Evolutionary conservation across 106 monocot genomes (phyloP), one percentile per base, ranked within the genome.

Genomic region (Platanthera guangdongensis): DNA sequence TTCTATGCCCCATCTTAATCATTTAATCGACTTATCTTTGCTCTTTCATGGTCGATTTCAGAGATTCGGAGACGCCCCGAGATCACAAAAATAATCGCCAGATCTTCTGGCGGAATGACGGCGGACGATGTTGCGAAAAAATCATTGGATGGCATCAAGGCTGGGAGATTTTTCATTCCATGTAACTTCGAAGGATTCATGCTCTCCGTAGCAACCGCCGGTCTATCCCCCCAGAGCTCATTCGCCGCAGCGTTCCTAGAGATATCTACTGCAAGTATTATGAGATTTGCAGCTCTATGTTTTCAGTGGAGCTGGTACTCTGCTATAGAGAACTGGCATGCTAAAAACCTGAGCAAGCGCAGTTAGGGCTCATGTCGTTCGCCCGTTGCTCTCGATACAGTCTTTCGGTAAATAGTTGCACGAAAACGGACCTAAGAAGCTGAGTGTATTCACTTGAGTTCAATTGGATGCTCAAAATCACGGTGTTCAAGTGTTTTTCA

Each of bases 201-300:
- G 90, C 68, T 90, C 3, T 12, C 90, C 28, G 74, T 90, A 46
- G 87, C 85, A 15, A 87, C 90, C 19, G 83, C 76, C 74, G 90
- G 90, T 74, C 64, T 90, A 47, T 87, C 90, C 8, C 90, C 90
- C 28, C 90, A 90, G 59, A 78, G 84, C 8, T 90, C 90, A 19
- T 81, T 71, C 74, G 7, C 85, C n/a, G 68, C 70, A 48, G 90
- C 90, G 69, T 83, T 85, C 67, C 8, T 79, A 14, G 90, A 90
- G 75, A 77, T 90, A 45, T 13, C 80, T 50, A 15, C 46, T 51
- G 80, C 84, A 74, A 83, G 90, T 52, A 68, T 85, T 50, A 85
- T 90, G 84, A 87, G 90, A 81, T 85, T 90, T 59, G 22, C 83
- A n/a, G 86, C 74, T 15, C 64, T 90, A 12, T 81, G 74, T 49